Evolutionary conservation across 148 eudicot species (phyloP).

Genomic region (Rhododendron simsii): DNA sequence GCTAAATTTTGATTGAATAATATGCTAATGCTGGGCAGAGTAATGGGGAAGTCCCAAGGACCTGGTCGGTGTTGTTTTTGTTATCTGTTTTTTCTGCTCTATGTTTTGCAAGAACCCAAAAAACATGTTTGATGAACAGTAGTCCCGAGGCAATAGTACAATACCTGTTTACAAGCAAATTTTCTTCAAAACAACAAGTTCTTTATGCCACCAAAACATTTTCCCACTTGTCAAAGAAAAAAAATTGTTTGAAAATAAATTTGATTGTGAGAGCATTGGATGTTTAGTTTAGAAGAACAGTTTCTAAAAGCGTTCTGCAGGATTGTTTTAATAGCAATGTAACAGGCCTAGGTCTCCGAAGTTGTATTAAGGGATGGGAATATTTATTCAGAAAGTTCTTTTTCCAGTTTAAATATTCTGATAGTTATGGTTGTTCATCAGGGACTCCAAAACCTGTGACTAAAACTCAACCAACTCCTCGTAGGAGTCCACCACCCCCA

Average conservation of each 20-base stretch:
- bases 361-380: not conserved
- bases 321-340: not conserved
- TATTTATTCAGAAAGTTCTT: not conserved
- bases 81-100: not conserved
- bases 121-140: not conserved
- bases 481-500: conserved; percentile 85
- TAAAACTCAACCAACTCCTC: conserved; percentile 59
- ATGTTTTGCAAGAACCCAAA: not conserved
- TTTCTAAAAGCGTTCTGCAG: not conserved
- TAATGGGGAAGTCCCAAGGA: not conserved
- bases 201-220: not conserved
- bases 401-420: not conserved
- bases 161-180: not conserved
- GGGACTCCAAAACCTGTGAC: conserved; percentile 45
- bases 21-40: not conserved
- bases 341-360: not conserved
- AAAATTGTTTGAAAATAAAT: not conserved
- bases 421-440: conserved; percentile 20
- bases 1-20: not conserved
- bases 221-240: not conserved
- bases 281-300: not conserved
- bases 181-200: not conserved
- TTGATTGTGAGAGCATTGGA: not conserved
- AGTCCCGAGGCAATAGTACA: not conserved
- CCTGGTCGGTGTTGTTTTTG: not conserved